These are phyloP conservation scores for Fusarium sulawesiense DNA, from an alignment of 2,329 filamentous ascomycete species.

Conservation along the genomic window DNA sequence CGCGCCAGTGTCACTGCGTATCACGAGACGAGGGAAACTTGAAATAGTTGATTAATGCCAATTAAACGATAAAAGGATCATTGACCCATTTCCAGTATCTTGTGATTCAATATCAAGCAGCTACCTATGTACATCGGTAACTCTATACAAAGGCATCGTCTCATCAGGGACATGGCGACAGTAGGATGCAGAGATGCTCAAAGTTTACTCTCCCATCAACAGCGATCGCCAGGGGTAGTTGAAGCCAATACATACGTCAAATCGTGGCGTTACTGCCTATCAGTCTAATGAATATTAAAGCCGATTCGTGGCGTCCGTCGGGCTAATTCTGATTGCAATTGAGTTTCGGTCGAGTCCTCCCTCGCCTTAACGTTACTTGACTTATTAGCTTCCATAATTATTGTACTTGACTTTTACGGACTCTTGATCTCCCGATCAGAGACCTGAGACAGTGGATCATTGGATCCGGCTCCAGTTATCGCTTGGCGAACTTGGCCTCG, in stretches of 20 bases:
- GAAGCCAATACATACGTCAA: not conserved
- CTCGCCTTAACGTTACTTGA: not conserved
- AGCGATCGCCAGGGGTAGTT: constrained; percentile 11
- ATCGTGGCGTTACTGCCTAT: constrained; percentile 25
- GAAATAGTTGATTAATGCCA: not conserved
- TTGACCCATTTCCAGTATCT: not conserved
- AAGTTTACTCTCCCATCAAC: not conserved
- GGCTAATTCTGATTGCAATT: constrained; percentile 5
- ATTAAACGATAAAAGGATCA: not conserved
- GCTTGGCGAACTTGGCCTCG: constrained; percentile 18
- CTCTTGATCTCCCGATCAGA: constrained; percentile 31
- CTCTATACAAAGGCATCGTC: not conserved
- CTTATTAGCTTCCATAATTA: not conserved
- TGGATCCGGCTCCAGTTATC: constrained; percentile 3
- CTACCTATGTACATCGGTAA: not conserved
- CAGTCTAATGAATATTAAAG: constrained; percentile 26
- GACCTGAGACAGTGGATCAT: constrained; percentile 45
- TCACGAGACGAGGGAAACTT: not conserved
- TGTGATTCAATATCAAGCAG: not conserved
- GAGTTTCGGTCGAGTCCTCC: not conserved
- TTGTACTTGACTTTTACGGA: constrained; percentile 8
- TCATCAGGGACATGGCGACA: not conserved
- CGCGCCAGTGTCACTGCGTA: not conserved
- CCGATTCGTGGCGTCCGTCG: constrained; percentile 11
- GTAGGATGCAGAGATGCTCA: not conserved